phyloP scores from a whole-genome alignment of 176 grass and related monocot species.

The Carex cristatella region DNA sequence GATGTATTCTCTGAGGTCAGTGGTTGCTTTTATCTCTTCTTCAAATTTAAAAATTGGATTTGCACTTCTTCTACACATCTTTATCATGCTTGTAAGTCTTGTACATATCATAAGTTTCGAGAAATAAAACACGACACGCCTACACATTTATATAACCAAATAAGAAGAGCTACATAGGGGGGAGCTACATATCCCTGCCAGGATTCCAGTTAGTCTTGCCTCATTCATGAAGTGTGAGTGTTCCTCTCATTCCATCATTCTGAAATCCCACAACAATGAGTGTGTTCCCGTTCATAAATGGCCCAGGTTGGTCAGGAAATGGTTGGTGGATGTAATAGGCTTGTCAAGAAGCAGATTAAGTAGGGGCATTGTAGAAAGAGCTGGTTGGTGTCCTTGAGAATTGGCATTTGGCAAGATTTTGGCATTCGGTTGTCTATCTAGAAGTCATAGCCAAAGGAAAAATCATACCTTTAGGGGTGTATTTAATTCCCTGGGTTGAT shows the following conservation, averaged over 20 bases:
- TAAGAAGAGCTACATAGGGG: not conserved
- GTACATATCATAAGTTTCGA: not conserved
- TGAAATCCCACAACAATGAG: not conserved
- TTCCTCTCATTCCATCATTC: not conserved
- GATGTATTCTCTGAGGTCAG: slow-evolving; percentile 64
- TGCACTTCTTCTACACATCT: not conserved
- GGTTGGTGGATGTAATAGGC: no score
- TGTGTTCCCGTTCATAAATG: not conserved
- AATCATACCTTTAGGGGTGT: not conserved
- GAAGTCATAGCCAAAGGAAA: not conserved
- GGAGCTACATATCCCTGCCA: not conserved
- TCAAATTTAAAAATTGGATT: no score
- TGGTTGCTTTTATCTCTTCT: slow-evolving; percentile 8
- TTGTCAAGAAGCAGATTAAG: not conserved
- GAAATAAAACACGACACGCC: not conserved
- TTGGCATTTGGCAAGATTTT: not conserved
- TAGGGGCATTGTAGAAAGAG: not conserved
- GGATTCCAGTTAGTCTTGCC: not conserved
- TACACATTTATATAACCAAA: not conserved
- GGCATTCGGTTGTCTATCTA: not conserved
- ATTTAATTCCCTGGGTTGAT: not conserved
- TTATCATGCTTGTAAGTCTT: not conserved
- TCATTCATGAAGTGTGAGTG: not conserved
- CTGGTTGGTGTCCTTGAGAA: not conserved
- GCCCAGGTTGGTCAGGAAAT: not conserved